Percentiles rank a stretch among this genome's conserved stretches.
Conservation (phyloP, 2,329 filamentous ascomycete species). For the Penicillium glabrum region DNA sequence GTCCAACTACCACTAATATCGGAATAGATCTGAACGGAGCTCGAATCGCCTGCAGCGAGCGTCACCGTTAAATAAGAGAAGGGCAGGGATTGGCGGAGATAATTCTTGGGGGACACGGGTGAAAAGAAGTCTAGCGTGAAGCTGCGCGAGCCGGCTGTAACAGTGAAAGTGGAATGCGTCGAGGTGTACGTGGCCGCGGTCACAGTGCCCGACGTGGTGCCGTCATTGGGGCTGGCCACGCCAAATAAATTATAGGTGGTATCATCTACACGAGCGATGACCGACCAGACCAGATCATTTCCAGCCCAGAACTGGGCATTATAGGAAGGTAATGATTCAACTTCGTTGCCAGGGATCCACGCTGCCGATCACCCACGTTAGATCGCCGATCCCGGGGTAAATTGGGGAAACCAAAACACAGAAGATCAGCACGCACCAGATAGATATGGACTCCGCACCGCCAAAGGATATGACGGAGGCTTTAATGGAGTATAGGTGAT, state of each 20-base stretch:
- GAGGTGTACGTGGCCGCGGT: conserved; percentile 35
- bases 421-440: conserved; percentile 24
- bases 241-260: conserved; percentile 42
- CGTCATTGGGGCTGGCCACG: conserved; percentile 25
- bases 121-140: conserved; percentile 45
- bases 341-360: conserved; percentile 41
- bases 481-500: conserved; percentile 18
- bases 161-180: conserved; percentile 39
- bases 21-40: conserved; percentile 39
- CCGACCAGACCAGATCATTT: conserved; percentile 37
- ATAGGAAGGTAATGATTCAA: conserved; percentile 31
- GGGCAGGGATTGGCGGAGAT: conserved; percentile 41
- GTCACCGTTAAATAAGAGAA: conserved; percentile 44
- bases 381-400: background rate
- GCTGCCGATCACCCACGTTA: conserved; percentile 19
- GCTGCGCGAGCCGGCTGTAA: conserved; percentile 33
- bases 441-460: conserved; percentile 41
- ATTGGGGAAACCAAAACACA: background rate
- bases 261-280: conserved; percentile 40
- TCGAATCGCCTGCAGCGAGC: conserved; percentile 20
- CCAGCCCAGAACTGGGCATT: conserved; percentile 42
- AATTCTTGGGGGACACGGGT: conserved; percentile 40
- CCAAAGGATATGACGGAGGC: conserved; percentile 42
- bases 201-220: conserved; percentile 29
- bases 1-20: conserved; percentile 44